These are phyloP conservation scores for Penicillium canescens DNA, from an alignment of 495 filamentous ascomycete genomes.

Conservation along the genomic window DNA sequence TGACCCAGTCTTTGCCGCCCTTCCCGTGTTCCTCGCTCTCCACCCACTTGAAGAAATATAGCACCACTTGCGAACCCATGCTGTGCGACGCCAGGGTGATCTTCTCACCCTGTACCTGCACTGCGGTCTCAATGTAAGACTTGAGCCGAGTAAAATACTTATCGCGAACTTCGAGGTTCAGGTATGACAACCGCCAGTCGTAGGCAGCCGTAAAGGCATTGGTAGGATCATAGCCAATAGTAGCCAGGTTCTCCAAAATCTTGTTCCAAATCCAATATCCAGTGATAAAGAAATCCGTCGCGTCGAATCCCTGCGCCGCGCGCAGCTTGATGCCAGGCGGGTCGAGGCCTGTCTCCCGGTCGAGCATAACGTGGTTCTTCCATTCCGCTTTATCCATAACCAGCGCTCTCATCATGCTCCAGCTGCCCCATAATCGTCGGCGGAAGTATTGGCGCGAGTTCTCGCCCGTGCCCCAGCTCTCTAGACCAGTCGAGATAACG, in stretches of 20 bases:
- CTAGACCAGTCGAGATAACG: slow-evolving; percentile 94
- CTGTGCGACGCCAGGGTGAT: slow-evolving; percentile 88
- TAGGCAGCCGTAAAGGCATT: slow-evolving; percentile 96
- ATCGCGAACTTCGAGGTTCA: slow-evolving; percentile 84
- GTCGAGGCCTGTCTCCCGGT: slow-evolving; percentile 87
- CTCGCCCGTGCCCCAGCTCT: slow-evolving; percentile 90
- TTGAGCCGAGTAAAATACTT: slow-evolving; percentile 91
- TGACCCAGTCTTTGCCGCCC: slow-evolving; percentile 87
- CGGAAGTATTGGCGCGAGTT: slow-evolving; percentile 86
- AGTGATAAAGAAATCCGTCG: slow-evolving; percentile 83
- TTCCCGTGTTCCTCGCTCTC: slow-evolving; percentile 75
- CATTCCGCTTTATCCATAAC: slow-evolving; percentile 90
- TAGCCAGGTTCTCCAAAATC: slow-evolving; percentile 93
- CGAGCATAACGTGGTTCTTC: slow-evolving; percentile 97
- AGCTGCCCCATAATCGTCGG: slow-evolving; percentile 92
- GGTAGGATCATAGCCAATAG: slow-evolving; percentile 92
- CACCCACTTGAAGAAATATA: slow-evolving; percentile 99
- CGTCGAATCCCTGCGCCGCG: slow-evolving; percentile 96
- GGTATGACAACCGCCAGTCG: slow-evolving; percentile 95
- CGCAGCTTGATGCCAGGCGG: slow-evolving; percentile 90
- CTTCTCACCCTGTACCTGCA: slow-evolving; percentile 69
- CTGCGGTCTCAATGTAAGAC: slow-evolving; percentile 82
- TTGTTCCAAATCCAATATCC: slow-evolving; percentile 99
- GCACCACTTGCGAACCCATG: slow-evolving; percentile 93
- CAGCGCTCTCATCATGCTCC: slow-evolving; percentile 96